Evolutionary conservation across 768 basidiomycete genomes (phyloP), one percentile per base, ranked within the genome.

Genomic region (Podaxis mareebaensis): DNA sequence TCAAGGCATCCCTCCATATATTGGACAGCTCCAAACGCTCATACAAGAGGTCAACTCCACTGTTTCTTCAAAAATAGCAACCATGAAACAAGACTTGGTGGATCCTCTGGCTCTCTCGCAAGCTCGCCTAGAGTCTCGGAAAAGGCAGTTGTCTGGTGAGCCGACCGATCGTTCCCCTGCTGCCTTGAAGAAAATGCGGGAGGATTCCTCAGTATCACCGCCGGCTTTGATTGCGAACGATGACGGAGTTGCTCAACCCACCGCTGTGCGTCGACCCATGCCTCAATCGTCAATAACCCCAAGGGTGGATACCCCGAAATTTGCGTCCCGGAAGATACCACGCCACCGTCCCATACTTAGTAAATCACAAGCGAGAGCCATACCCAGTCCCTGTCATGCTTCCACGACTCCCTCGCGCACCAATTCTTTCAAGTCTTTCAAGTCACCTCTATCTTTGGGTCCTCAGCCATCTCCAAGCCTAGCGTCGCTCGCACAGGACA

Each of bases 1-100:
- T 1, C 86, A 89, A 63, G 75, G 84, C 8, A 66, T 91, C 20
- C 84, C 88, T 1, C 71, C 83, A 1, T 86, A 88, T 67, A 78
- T 90, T 58, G 81, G 86, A 58, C 68, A 77, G 13, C 40, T 57
- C 1, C 49, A 63, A 20, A 20, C 24, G 26, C 30, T 26, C 36
- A 63, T 63, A 13, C 61, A 42, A 42, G 61, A 63, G 17, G 54
- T 46, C 20, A 51, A 39, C 17, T 17, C 46, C 11, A 49, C 8
- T n/a, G 26, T 49, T 26, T 38, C 48, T 6, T 56, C 61, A n/a
- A 39, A 36, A 48, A 38, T 57, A 13, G 48, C 55, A 12, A 24
- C 54, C n/a, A 17, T 63, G 6, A 39, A 54, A 36, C 36, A 55
- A 20, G 57, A 64, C 20, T 13, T 53, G 49, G 12, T 33, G 30